Conservation (phyloP, 75 land plant genomes). For the Picea sitchensis region DNA sequence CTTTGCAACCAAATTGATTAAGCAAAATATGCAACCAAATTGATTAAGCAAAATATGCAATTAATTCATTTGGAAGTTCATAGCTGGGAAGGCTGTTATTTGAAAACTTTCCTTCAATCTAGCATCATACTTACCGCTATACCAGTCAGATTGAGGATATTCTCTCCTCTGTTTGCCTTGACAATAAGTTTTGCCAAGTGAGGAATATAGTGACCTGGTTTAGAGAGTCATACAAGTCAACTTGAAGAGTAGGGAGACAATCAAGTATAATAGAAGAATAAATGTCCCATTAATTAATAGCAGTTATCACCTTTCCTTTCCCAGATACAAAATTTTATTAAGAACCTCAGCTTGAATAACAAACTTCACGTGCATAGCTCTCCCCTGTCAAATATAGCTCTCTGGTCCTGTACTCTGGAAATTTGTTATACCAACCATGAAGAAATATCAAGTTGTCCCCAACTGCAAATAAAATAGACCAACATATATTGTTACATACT, state of each 20-base stretch:
- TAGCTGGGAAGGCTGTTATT: no score
- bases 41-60: no score
- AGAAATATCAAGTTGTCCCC: constrained; percentile 20
- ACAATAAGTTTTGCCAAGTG: constrained; percentile 85
- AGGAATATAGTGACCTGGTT: constrained; percentile 89
- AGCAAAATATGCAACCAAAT: no score
- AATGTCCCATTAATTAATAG: no score
- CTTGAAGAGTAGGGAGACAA: no score
- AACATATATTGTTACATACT: no score
- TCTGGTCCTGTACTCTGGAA: constrained; percentile 28
- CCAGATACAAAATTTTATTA: background rate
- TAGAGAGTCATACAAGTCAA: background rate
- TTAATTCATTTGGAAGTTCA: no score
- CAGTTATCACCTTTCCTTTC: no score
- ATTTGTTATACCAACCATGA: constrained; percentile 20
- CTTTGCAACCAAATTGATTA: no score
- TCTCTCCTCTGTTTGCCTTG: constrained; percentile 47
- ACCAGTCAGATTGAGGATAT: constrained; percentile 65
- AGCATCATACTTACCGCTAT: constrained; percentile 60
- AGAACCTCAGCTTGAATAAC: background rate
- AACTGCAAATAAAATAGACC: constrained; percentile 9
- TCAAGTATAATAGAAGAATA: no score
- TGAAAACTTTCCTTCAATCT: background rate
- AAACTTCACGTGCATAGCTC: constrained; percentile 26
- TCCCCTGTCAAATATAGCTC: constrained; percentile 26